Percentiles rank a stretch among this genome's conserved stretches.
Conservation (phyloP, 106 monocot genomes). For the Platanthera zijinensis region DNA sequence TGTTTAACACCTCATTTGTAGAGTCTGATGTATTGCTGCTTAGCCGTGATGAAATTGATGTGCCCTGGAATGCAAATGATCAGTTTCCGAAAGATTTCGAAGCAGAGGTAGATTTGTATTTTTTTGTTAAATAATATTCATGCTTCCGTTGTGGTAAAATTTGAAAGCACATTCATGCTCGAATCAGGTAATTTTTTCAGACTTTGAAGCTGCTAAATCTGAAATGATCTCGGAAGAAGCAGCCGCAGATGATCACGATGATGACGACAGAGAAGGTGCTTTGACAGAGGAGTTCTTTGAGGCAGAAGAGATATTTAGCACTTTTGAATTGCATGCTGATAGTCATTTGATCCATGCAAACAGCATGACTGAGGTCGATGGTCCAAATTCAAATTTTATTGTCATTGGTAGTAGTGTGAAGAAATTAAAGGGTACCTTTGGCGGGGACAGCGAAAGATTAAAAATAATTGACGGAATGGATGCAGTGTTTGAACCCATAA, state of each 20-base stretch:
- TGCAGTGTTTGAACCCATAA: not conserved
- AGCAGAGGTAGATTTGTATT: constrained; percentile 62
- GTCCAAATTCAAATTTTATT: constrained; percentile 18
- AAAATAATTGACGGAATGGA: not conserved
- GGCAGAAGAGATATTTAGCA: constrained; percentile 69
- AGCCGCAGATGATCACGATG: constrained; percentile 39
- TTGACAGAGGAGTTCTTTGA: constrained; percentile 53
- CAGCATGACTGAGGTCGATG: constrained; percentile 10
- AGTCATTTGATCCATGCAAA: constrained; percentile 11
- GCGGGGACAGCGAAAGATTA: constrained; percentile 13
- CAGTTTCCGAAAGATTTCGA: constrained; percentile 74
- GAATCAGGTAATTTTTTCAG: constrained; percentile 84
- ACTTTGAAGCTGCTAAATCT: constrained; percentile 38
- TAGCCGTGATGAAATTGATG: constrained; percentile 77
- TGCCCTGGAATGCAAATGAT: constrained; percentile 67
- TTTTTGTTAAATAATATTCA: constrained; percentile 6
- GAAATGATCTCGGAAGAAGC: constrained; percentile 21
- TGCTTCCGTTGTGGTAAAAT: constrained; percentile 12
- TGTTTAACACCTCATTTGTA: constrained; percentile 95
- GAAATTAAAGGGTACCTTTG: not conserved
- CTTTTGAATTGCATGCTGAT: constrained; percentile 52
- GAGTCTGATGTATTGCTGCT: constrained; percentile 51
- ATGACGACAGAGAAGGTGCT: constrained; percentile 55
- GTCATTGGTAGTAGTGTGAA: constrained; percentile 15
- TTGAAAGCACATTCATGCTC: constrained; percentile 32